Percentiles rank a stretch among this genome's conserved stretches.
These are phyloP conservation scores for Talaromyces amestolkiae DNA, from an alignment of 2,329 filamentous ascomycete genomes.

Conservation along the genomic window DNA sequence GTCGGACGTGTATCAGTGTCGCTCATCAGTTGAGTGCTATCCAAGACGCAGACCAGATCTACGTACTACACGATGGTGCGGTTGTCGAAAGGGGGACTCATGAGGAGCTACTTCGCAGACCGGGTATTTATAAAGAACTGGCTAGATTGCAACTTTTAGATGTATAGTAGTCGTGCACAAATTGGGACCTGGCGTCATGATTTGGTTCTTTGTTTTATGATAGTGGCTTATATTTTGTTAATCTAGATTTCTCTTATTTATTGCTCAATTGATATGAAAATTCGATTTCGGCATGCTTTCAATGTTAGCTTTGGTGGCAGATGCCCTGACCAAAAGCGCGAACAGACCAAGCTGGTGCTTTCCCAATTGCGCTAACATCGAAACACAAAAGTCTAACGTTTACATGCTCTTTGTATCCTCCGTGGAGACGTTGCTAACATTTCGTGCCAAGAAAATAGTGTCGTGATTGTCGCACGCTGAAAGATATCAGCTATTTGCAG, in stretches of 20 bases:
- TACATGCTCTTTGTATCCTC: not conserved
- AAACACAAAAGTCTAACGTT: too few species aligned
- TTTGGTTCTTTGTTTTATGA: not conserved
- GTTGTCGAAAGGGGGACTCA: slow-evolving; percentile 93
- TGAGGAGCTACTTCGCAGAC: slow-evolving; percentile 61
- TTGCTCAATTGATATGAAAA: too few species aligned
- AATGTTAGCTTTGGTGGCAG: too few species aligned
- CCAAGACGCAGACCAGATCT: slow-evolving; percentile 89
- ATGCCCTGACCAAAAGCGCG: too few species aligned
- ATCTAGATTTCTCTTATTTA: not conserved
- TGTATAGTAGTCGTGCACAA: not conserved
- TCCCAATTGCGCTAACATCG: too few species aligned
- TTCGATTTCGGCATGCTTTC: too few species aligned
- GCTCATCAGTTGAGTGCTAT: slow-evolving; percentile 94
- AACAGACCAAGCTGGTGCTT: not conserved
- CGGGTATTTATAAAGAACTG: not conserved
- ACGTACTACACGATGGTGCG: slow-evolving; percentile 78
- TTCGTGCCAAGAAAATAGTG: not conserved
- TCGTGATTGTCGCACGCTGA: not conserved
- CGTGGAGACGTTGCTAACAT: not conserved
- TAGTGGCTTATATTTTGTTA: not conserved
- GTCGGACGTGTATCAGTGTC: slow-evolving; percentile 91
- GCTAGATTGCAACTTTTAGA: slow-evolving; percentile 9
- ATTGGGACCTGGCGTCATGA: not conserved
- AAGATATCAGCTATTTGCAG: not conserved